Conservation (phyloP, 2,329 filamentous ascomycete species). For the Chrysoporthe austroafricana region DNA sequence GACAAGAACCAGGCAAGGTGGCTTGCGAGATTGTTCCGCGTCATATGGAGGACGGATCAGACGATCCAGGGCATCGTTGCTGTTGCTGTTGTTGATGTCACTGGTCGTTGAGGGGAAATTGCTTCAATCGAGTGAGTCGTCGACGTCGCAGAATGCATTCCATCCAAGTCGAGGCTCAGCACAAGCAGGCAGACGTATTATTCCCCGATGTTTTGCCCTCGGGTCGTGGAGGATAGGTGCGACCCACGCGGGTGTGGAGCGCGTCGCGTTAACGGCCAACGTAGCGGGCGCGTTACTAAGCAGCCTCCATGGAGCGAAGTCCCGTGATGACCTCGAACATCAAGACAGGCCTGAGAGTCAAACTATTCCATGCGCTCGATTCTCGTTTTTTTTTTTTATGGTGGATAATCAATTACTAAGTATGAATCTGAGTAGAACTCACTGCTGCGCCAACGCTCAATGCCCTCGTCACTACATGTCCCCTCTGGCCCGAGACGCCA, state of each 20-base stretch:
- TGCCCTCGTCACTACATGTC: not conserved
- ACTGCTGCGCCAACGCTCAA: not conserved
- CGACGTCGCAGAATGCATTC: not conserved
- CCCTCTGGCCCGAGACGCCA: not conserved
- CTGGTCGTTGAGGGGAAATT: not conserved
- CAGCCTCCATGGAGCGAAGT: conserved; percentile 8
- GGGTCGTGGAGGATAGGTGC: conserved; percentile 1
- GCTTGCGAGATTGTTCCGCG: conserved; percentile 62
- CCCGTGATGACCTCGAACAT: conserved; percentile 19
- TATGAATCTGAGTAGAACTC: not conserved
- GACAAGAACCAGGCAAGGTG: conserved; percentile 62
- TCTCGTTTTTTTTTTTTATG: not conserved
- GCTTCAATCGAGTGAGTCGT: not conserved
- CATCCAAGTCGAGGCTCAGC: not conserved
- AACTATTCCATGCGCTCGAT: not conserved
- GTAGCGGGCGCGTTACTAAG: conserved; percentile 14
- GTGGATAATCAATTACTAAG: not conserved
- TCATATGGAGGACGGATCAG: conserved; percentile 53
- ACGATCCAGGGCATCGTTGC: conserved; percentile 36
- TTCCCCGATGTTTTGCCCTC: not conserved
- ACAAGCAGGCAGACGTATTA: not conserved
- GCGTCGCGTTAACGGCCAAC: conserved; percentile 22
- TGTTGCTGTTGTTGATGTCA: conserved; percentile 9
- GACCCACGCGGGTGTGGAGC: conserved; percentile 21
- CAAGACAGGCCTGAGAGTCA: not conserved